These are phyloP conservation scores for Nidula microcarpa DNA, from an alignment of 768 basidiomycete genomes.

Conservation along the genomic window DNA sequence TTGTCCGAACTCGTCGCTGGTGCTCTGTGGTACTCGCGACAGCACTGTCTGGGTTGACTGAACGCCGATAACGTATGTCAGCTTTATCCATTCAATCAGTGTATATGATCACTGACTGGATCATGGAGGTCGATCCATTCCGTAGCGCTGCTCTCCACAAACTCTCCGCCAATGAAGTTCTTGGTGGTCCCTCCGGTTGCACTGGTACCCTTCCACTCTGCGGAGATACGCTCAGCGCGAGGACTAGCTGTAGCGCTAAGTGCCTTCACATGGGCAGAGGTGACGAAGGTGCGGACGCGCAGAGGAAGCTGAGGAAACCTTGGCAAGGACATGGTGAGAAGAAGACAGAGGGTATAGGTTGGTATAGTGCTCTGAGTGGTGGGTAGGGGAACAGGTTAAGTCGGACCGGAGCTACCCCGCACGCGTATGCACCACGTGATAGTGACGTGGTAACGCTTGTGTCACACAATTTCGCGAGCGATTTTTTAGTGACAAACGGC, in stretches of 20 bases:
- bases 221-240: slow-evolving; percentile 67
- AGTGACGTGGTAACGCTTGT: slow-evolving; percentile 4
- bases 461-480: not conserved
- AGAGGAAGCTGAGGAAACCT: slow-evolving; percentile 26
- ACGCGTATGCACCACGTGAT: slow-evolving; percentile 15
- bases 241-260: slow-evolving; percentile 53
- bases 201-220: slow-evolving; percentile 84
- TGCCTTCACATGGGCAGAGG: slow-evolving; percentile 41
- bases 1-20: slow-evolving; percentile 71
- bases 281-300: slow-evolving; percentile 33
- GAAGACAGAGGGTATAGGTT: slow-evolving; percentile 1
- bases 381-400: not conserved
- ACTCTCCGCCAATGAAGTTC: slow-evolving; percentile 91
- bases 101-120: slow-evolving; percentile 53
- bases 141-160: slow-evolving; percentile 72
- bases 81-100: not conserved
- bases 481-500: slow-evolving; percentile 1
- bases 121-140: slow-evolving; percentile 88
- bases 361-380: not conserved
- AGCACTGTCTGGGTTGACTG: slow-evolving; percentile 91
- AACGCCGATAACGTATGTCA: not conserved
- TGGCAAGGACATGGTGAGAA: slow-evolving; percentile 25
- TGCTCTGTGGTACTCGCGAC: slow-evolving; percentile 88
- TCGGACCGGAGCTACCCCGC: not conserved
- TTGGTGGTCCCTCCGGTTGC: slow-evolving; percentile 84